These are phyloP conservation scores for Steccherinum ochraceum DNA, from an alignment of 768 basidiomycete species.

Conservation along the genomic window DNA sequence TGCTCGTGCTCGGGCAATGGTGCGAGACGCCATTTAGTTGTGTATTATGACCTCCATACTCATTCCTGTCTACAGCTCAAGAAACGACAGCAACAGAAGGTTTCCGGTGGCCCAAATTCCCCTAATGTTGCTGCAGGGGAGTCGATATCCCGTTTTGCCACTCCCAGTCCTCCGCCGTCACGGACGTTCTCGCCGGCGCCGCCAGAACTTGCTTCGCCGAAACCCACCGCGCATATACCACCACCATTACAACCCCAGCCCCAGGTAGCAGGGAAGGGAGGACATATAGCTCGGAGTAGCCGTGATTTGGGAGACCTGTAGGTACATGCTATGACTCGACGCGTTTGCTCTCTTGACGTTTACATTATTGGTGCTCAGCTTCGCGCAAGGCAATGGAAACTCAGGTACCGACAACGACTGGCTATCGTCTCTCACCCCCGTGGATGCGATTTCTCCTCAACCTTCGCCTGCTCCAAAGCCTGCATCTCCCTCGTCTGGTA, in stretches of 20 bases:
- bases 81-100: constrained; percentile 74
- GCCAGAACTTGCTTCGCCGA: constrained; percentile 14
- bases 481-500: constrained; percentile 3
- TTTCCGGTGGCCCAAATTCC: constrained; percentile 28
- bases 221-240: constrained; percentile 1
- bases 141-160: constrained; percentile 29
- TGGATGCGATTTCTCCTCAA: constrained; percentile 23
- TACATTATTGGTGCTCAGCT: constrained; percentile 26
- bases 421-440: constrained; percentile 54
- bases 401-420: constrained; percentile 44
- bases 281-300: constrained; percentile 34
- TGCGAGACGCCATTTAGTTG: constrained; percentile 26
- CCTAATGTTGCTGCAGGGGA: constrained; percentile 14
- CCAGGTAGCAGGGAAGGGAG: constrained; percentile 11
- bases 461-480: constrained; percentile 14
- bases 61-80: constrained; percentile 48
- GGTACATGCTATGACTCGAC: constrained; percentile 28
- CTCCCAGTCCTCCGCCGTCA: constrained; percentile 41
- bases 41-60: background rate
- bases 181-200: constrained; percentile 26
- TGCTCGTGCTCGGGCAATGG: constrained; percentile 80
- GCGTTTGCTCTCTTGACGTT: background rate
- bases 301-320: constrained; percentile 52
- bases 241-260: constrained; percentile 15
- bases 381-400: constrained; percentile 25